phyloP scores from a whole-genome alignment of 78 protist genomes.

The Salpingoeca rosetta region DNA sequence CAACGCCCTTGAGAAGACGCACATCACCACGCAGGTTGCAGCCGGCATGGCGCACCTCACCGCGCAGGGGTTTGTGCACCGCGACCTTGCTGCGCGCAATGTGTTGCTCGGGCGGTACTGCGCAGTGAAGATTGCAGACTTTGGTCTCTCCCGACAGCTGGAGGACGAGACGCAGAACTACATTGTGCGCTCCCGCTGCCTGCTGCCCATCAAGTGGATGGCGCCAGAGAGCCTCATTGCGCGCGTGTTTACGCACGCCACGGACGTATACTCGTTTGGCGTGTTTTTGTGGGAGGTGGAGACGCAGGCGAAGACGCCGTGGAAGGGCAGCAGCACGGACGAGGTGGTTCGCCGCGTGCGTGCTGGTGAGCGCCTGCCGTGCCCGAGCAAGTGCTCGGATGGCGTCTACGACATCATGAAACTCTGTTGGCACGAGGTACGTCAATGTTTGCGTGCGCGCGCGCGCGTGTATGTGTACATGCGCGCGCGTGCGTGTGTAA shows the following conservation, averaged over 20 bases:
- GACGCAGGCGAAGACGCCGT: not conserved
- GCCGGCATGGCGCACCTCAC: not conserved
- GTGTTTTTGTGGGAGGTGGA: slow-evolving; percentile 15
- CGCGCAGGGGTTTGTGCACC: not conserved
- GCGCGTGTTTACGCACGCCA: not conserved
- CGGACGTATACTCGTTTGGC: slow-evolving; percentile 19
- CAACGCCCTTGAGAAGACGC: not conserved
- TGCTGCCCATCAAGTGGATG: not conserved
- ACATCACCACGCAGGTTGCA: not conserved
- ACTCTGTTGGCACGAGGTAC: not conserved
- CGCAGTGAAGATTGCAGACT: not conserved
- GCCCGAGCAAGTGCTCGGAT: not conserved
- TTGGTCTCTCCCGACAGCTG: not conserved
- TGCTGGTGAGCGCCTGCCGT: no score
- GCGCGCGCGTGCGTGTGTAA: not conserved
- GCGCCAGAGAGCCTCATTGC: not conserved
- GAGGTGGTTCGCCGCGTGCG: no score
- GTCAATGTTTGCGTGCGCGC: not conserved
- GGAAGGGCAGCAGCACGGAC: not conserved
- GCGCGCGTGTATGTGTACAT: not conserved
- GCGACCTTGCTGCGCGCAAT: not conserved
- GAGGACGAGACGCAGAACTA: not conserved
- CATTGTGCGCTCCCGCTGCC: not conserved
- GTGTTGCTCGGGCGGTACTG: not conserved
- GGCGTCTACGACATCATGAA: not conserved